Conservation (phyloP, 208 protist species). For the Trypanosoma theileri region DNA sequence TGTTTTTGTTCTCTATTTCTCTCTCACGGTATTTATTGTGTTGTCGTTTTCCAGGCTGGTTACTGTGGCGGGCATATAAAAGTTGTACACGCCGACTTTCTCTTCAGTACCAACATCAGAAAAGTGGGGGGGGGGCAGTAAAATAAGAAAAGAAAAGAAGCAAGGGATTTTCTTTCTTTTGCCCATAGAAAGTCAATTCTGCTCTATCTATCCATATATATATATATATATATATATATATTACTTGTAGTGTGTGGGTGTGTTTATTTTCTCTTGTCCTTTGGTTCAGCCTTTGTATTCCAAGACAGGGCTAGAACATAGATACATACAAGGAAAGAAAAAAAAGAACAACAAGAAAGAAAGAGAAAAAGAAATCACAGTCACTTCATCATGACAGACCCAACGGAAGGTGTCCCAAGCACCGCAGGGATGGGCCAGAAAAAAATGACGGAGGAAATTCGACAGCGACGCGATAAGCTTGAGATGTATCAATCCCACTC, state of each 20-base stretch:
- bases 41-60: constrained; percentile 8
- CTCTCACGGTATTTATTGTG: constrained; percentile 13
- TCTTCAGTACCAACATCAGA: no score
- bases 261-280: neutral
- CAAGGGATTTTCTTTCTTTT: neutral
- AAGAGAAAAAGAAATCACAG: no score
- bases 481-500: constrained; percentile 80
- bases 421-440: neutral
- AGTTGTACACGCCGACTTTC: no score
- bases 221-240: no score
- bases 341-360: neutral
- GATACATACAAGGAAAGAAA: neutral
- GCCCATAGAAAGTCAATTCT: no score
- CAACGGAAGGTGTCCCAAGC: neutral
- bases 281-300: no score
- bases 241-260: no score
- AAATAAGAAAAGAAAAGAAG: neutral
- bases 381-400: no score
- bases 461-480: constrained; percentile 45
- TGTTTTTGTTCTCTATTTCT: constrained; percentile 22
- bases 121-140: no score
- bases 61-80: constrained; percentile 4
- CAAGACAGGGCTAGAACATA: no score
- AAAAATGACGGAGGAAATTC: constrained; percentile 32
- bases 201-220: no score